Conservation (phyloP, 768 basidiomycete genomes). For the Tricholoma matsutake region DNA sequence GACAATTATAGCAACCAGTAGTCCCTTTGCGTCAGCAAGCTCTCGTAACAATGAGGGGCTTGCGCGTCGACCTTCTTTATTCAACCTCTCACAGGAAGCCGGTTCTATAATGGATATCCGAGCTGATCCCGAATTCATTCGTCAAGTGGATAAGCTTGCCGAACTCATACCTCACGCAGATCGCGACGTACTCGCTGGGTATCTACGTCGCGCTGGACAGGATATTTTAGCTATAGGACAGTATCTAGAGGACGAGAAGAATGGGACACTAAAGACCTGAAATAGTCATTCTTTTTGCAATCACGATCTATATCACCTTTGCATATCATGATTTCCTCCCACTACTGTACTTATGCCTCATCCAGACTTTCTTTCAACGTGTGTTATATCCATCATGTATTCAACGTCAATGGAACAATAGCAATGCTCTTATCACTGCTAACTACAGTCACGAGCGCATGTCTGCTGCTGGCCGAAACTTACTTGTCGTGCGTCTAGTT, state of each 20-base stretch:
- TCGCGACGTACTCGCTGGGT: constrained; percentile 60
- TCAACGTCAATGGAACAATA: neutral
- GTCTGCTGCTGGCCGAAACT: constrained; percentile 16
- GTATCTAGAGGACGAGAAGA: constrained; percentile 82
- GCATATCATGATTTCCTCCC: neutral
- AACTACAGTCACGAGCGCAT: constrained; percentile 7
- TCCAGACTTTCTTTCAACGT: neutral
- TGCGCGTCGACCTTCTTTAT: constrained; percentile 38
- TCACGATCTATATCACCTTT: neutral
- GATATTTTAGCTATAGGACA: constrained; percentile 86
- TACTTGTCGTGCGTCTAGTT: constrained; percentile 13
- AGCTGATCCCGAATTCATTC: constrained; percentile 53
- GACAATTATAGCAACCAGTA: constrained; percentile 49
- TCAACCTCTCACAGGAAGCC: constrained; percentile 26
- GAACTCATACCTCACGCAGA: constrained; percentile 75
- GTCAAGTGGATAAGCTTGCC: constrained; percentile 68
- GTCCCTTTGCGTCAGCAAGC: constrained; percentile 24
- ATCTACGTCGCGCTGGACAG: constrained; percentile 70
- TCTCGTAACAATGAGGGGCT: constrained; percentile 26
- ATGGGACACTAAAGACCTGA: constrained; percentile 50
- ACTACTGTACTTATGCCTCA: neutral
- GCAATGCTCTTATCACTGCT: neutral
- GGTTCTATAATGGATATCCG: constrained; percentile 34
- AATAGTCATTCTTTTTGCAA: constrained; percentile 12
- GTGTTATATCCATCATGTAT: constrained; percentile 12